Evolutionary conservation across 164 flowering plant species (phyloP).

Genomic region (Cinnamomum chago): DNA sequence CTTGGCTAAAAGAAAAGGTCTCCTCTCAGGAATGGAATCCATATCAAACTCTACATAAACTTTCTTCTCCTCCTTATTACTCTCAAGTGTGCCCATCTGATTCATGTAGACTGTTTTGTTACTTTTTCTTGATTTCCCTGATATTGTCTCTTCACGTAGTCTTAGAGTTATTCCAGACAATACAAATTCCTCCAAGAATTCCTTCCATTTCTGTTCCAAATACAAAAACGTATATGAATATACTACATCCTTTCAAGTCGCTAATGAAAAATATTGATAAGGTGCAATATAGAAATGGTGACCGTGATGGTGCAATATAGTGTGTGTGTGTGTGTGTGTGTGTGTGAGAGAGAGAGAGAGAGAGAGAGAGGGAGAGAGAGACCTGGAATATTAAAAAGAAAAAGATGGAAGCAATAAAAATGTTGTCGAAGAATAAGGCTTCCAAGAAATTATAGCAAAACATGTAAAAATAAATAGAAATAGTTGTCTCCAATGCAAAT

Average conservation of each 20-base stretch:
- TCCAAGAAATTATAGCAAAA: no score
- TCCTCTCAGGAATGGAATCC: slow-evolving; percentile 26
- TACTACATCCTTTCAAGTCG: neutral
- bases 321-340: no score
- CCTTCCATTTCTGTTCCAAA: slow-evolving; percentile 38
- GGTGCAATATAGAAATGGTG: no score
- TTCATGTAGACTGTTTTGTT: neutral
- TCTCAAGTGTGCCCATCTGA: neutral
- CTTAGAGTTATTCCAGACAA: slow-evolving; percentile 21
- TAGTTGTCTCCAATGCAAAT: no score
- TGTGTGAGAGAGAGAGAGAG: no score
- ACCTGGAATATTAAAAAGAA: no score
- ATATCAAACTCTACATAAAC: slow-evolving; percentile 30
- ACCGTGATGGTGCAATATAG: no score
- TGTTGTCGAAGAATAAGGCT: no score
- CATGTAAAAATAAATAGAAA: no score
- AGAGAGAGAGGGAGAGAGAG: no score
- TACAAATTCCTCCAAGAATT: slow-evolving; percentile 10
- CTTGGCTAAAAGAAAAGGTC: slow-evolving; percentile 45
- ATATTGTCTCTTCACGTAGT: slow-evolving; percentile 21
- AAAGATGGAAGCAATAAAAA: no score
- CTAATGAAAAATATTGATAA: neutral
- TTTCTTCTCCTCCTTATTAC: slow-evolving; percentile 16
- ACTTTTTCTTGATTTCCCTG: neutral
- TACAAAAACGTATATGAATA: neutral